Evolutionary conservation across 2,329 filamentous ascomycete genomes (phyloP).

Genomic region (Incumbomyces delicatus): DNA sequence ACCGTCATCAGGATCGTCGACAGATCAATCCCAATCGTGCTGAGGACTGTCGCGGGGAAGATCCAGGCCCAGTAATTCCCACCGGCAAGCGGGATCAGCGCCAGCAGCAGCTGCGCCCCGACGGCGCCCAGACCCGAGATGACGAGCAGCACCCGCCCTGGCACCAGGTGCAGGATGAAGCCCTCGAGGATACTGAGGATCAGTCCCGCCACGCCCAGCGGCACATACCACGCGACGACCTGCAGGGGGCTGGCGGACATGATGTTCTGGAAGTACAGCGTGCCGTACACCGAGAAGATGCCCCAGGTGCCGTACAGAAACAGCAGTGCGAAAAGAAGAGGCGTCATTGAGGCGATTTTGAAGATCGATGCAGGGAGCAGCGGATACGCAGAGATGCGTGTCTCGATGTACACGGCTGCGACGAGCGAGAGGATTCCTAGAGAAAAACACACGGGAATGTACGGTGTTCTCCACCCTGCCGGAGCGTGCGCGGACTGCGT

Average conservation of each 20-base stretch:
- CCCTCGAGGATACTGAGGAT: constrained; percentile 53
- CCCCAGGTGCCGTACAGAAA: constrained; percentile 59
- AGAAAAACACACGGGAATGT: constrained; percentile 56
- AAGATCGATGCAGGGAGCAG: too few relatives aligned
- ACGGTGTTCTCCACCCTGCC: constrained; percentile 58
- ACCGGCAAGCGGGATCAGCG: constrained; percentile 47
- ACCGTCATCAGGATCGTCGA: too few relatives aligned
- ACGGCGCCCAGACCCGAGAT: constrained; percentile 52
- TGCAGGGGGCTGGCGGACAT: constrained; percentile 51
- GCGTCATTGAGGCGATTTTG: constrained; percentile 54
- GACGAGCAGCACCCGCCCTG: constrained; percentile 52
- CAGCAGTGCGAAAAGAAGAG: constrained; percentile 50
- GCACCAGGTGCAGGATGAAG: constrained; percentile 53
- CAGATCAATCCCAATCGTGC: constrained; percentile 63
- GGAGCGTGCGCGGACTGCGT: constrained; percentile 61
- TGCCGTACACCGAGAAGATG: constrained; percentile 59
- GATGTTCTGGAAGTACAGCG: constrained; percentile 50
- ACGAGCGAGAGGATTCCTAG: constrained; percentile 51
- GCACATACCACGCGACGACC: constrained; percentile 57
- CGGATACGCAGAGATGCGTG: too few relatives aligned
- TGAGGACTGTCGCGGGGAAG: constrained; percentile 53
- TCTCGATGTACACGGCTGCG: too few relatives aligned
- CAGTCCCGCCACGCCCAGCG: constrained; percentile 57
- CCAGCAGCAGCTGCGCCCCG: constrained; percentile 50
- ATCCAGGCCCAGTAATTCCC: constrained; percentile 59